Evolutionary conservation across 2,329 filamentous ascomycete genomes (phyloP).

Genomic region (Aspergillus viridinutans): DNA sequence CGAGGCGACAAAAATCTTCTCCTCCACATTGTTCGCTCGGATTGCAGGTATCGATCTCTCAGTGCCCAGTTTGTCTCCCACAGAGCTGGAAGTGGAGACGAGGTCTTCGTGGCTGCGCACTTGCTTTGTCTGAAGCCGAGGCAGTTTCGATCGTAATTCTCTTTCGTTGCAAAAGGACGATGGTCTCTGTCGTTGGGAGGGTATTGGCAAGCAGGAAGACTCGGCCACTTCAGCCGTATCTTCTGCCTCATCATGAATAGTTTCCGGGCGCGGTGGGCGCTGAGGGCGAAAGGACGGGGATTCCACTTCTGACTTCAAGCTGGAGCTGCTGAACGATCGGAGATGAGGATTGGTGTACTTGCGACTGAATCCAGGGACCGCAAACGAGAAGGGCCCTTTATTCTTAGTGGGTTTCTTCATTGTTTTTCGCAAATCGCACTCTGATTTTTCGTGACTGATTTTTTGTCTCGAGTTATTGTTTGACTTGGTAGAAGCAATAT

Average conservation of each 20-base stretch:
- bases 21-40: constrained; percentile 7
- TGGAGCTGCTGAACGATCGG: constrained; percentile 18
- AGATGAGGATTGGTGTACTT: constrained; percentile 12
- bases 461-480: constrained; percentile 6
- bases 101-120: background rate
- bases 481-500: constrained; percentile 11
- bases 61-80: background rate
- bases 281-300: constrained; percentile 4
- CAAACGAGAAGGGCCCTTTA: constrained; percentile 16
- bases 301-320: constrained; percentile 7
- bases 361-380: constrained; percentile 13
- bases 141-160: constrained; percentile 19
- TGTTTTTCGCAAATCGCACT: background rate
- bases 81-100: background rate
- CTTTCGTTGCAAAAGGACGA: constrained; percentile 19
- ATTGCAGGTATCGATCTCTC: background rate
- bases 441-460: background rate
- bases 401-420: constrained; percentile 12
- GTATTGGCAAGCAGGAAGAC: constrained; percentile 9
- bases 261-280: background rate
- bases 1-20: constrained; percentile 22
- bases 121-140: constrained; percentile 23
- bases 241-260: background rate
- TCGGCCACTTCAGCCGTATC: constrained; percentile 9
- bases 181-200: constrained; percentile 11